A percentile compares a stretch with the other conserved stretches of the same genome.
Evolutionary conservation across 495 filamentous ascomycete genomes (phyloP).

Genomic region (Aspergillus incahuasiensis): DNA sequence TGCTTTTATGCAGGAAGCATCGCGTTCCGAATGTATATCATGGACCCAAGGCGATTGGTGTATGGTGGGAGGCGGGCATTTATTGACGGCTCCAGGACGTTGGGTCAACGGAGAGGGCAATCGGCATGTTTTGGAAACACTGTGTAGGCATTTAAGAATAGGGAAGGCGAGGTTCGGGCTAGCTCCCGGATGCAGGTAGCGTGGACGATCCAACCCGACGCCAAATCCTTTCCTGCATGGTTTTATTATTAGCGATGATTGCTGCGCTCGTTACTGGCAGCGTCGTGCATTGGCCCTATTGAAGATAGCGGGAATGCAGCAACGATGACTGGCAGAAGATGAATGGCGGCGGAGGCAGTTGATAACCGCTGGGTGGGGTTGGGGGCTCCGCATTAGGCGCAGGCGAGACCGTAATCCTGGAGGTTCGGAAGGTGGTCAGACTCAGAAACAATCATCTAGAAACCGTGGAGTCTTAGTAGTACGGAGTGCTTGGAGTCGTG

Average conservation of each 20-base stretch:
- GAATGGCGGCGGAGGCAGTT: slow-evolving; percentile 19
- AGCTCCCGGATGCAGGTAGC: slow-evolving; percentile 21
- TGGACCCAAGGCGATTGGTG: slow-evolving; percentile 14
- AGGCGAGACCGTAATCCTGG: slow-evolving; percentile 22
- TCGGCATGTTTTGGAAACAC: slow-evolving; percentile 13
- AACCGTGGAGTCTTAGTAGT: slow-evolving; percentile 4
- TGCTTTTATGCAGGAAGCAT: slow-evolving; percentile 18
- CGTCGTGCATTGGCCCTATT: slow-evolving; percentile 22
- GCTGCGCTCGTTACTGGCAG: slow-evolving; percentile 13
- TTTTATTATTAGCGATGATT: slow-evolving; percentile 9
- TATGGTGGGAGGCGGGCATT: no score
- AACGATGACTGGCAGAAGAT: slow-evolving; percentile 25
- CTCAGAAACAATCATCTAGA: not conserved
- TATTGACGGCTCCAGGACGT: slow-evolving; percentile 24
- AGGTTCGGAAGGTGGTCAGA: slow-evolving; percentile 24
- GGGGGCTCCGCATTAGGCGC: slow-evolving; percentile 24
- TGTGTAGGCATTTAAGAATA: slow-evolving; percentile 1
- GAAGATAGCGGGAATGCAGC: slow-evolving; percentile 23
- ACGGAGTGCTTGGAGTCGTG: not conserved
- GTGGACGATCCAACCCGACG: slow-evolving; percentile 21
- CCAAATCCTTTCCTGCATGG: slow-evolving; percentile 11
- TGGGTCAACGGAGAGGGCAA: slow-evolving; percentile 26
- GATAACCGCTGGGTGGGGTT: slow-evolving; percentile 27
- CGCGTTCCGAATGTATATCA: slow-evolving; percentile 14
- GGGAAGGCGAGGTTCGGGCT: slow-evolving; percentile 28